Evolutionary conservation across 2,329 filamentous ascomycete genomes (phyloP).

Genomic region (Microcyclospora tardicrescens): DNA sequence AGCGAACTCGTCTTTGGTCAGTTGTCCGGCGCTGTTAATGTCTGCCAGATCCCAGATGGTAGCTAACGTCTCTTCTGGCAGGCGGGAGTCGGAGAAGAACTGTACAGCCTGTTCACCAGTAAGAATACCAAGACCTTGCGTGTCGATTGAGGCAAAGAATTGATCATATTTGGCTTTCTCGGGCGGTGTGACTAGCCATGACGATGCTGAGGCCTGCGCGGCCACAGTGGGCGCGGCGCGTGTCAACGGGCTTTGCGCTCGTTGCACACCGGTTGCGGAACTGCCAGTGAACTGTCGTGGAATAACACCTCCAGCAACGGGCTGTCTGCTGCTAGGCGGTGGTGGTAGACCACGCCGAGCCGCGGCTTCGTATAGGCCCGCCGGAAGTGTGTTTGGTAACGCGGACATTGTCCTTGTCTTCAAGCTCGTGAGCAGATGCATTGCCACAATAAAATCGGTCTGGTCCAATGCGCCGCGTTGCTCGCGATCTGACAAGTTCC

Average conservation of each 20-base stretch:
- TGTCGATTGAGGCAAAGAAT: slow-evolving; percentile 76
- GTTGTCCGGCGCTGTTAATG: slow-evolving; percentile 74
- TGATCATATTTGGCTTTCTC: slow-evolving; percentile 84
- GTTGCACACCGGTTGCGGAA: slow-evolving; percentile 31
- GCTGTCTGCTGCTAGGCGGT: slow-evolving; percentile 28
- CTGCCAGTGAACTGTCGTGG: slow-evolving; percentile 70
- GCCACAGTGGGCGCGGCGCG: slow-evolving; percentile 38
- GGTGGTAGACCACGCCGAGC: slow-evolving; percentile 49
- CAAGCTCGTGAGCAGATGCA: slow-evolving; percentile 89
- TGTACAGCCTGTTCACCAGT: slow-evolving; percentile 87
- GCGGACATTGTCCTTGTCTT: slow-evolving; percentile 70
- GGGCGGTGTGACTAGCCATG: slow-evolving; percentile 70
- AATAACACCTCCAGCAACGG: slow-evolving; percentile 40
- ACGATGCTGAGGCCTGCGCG: slow-evolving; percentile 44
- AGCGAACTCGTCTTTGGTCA: slow-evolving; percentile 83
- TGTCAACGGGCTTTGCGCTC: slow-evolving; percentile 47
- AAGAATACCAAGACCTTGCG: slow-evolving; percentile 65
- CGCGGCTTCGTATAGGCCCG: slow-evolving; percentile 81
- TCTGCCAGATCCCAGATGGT: slow-evolving; percentile 97
- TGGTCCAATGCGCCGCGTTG: slow-evolving; percentile 74
- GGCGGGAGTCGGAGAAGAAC: slow-evolving; percentile 84
- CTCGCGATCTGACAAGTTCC: slow-evolving; percentile 88
- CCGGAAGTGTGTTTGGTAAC: slow-evolving; percentile 68
- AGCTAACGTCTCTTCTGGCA: slow-evolving; percentile 78
- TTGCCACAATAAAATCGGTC: slow-evolving; percentile 93